phyloP scores from a whole-genome alignment of 2,329 filamentous ascomycete genomes.

The Sclerotiophoma versabilis region DNA sequence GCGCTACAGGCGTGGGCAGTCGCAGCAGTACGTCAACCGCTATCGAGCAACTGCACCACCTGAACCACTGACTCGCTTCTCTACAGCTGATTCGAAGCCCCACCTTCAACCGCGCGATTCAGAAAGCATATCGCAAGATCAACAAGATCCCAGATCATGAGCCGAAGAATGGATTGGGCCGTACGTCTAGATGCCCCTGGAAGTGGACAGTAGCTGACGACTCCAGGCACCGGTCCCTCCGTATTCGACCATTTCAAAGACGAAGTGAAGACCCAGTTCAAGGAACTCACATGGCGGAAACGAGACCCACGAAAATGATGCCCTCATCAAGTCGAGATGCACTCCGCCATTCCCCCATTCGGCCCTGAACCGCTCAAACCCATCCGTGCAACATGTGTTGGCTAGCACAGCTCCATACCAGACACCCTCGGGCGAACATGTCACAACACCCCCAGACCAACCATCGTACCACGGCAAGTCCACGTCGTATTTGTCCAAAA shows the following conservation, averaged over 20 bases:
- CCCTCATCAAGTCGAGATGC: neutral
- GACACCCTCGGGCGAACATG: no score
- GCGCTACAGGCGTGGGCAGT: constrained; percentile 48
- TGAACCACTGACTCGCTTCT: neutral
- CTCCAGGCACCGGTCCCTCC: constrained; percentile 42
- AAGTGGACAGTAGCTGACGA: neutral
- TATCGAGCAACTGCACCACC: neutral
- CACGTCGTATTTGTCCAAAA: no score
- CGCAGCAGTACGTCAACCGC: constrained; percentile 37
- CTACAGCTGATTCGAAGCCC: constrained; percentile 60
- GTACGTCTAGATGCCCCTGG: constrained; percentile 51
- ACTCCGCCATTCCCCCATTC: neutral
- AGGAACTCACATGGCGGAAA: constrained; percentile 48
- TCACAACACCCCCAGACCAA: no score
- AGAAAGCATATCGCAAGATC: constrained; percentile 57
- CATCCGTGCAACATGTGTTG: neutral
- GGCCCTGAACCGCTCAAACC: neutral
- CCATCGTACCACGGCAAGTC: no score
- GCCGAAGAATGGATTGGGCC: constrained; percentile 50
- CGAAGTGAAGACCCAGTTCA: constrained; percentile 59
- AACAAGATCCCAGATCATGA: constrained; percentile 55
- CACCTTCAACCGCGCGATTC: constrained; percentile 62
- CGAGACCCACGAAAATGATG: constrained; percentile 33
- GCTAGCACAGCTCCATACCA: neutral
- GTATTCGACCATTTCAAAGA: constrained; percentile 61